These are phyloP conservation scores for Incumbomyces delicatus DNA, from an alignment of 2,329 filamentous ascomycete species.

Conservation along the genomic window DNA sequence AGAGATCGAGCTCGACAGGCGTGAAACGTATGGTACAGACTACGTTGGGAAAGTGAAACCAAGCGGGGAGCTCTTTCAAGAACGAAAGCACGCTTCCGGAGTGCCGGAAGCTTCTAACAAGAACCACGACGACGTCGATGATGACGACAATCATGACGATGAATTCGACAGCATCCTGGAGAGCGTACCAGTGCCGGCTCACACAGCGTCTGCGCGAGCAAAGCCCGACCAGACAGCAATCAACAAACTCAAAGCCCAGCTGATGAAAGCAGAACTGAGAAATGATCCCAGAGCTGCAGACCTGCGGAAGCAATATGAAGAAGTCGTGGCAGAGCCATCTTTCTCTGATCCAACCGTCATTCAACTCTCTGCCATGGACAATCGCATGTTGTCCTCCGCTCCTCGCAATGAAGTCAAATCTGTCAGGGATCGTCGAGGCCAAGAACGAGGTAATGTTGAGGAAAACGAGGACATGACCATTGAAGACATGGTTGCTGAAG, in stretches of 20 bases:
- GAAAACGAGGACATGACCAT: slow-evolving; percentile 94
- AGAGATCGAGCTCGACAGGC: slow-evolving; percentile 76
- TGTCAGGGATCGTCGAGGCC: slow-evolving; percentile 69
- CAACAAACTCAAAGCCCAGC: slow-evolving; percentile 81
- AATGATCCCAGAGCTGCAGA: slow-evolving; percentile 63
- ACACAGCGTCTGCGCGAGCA: background rate
- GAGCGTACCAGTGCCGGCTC: slow-evolving; percentile 25
- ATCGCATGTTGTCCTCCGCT: slow-evolving; percentile 73
- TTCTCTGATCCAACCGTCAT: slow-evolving; percentile 59
- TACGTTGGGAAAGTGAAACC: slow-evolving; percentile 81
- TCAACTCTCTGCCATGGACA: slow-evolving; percentile 79
- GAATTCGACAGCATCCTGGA: slow-evolving; percentile 27
- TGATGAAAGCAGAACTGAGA: slow-evolving; percentile 90
- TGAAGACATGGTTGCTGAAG: slow-evolving; percentile 94
- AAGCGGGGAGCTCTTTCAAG: slow-evolving; percentile 72
- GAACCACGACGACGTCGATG: background rate
- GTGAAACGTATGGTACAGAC: slow-evolving; percentile 70
- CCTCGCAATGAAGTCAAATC: slow-evolving; percentile 65
- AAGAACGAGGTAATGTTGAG: slow-evolving; percentile 72
- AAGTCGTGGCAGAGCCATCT: slow-evolving; percentile 55
- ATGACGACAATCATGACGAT: slow-evolving; percentile 23
- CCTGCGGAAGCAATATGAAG: slow-evolving; percentile 76
- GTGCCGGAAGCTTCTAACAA: slow-evolving; percentile 21
- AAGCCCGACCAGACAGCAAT: slow-evolving; percentile 53
- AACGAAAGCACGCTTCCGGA: slow-evolving; percentile 56